Conservation (phyloP, 768 basidiomycete genomes). For the Boletus subparvulus region DNA sequence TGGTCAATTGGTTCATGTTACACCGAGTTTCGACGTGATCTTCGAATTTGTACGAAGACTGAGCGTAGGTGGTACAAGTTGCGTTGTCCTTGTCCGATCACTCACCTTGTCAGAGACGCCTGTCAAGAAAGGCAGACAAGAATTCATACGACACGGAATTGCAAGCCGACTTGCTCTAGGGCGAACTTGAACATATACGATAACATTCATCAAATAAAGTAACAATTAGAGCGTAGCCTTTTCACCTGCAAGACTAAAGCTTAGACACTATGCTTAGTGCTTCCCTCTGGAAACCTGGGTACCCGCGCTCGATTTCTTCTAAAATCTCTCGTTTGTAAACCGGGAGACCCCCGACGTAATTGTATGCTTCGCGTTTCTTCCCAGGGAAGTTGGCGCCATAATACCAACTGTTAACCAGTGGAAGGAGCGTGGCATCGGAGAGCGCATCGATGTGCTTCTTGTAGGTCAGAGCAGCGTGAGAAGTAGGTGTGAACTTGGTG, state of each 20-base stretch:
- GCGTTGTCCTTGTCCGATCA: too few relatives aligned
- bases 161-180: too few relatives aligned
- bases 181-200: background rate
- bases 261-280: background rate
- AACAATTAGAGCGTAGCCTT: too few relatives aligned
- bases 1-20: too few relatives aligned
- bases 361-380: constrained; percentile 8
- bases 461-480: constrained; percentile 3
- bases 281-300: constrained; percentile 16
- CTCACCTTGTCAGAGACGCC: too few relatives aligned
- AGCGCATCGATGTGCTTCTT: constrained; percentile 9
- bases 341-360: constrained; percentile 1
- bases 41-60: too few relatives aligned
- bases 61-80: too few relatives aligned
- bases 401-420: constrained; percentile 2
- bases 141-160: too few relatives aligned
- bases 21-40: too few relatives aligned
- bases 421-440: constrained; percentile 7
- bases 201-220: background rate
- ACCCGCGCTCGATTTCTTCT: constrained; percentile 12
- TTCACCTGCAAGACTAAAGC: background rate
- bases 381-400: constrained; percentile 5
- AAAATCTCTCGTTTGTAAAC: constrained; percentile 9
- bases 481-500: constrained; percentile 10
- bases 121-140: too few relatives aligned